These are phyloP conservation scores for Naganishia friedmannii DNA, from an alignment of 768 basidiomycete genomes.

Conservation along the genomic window DNA sequence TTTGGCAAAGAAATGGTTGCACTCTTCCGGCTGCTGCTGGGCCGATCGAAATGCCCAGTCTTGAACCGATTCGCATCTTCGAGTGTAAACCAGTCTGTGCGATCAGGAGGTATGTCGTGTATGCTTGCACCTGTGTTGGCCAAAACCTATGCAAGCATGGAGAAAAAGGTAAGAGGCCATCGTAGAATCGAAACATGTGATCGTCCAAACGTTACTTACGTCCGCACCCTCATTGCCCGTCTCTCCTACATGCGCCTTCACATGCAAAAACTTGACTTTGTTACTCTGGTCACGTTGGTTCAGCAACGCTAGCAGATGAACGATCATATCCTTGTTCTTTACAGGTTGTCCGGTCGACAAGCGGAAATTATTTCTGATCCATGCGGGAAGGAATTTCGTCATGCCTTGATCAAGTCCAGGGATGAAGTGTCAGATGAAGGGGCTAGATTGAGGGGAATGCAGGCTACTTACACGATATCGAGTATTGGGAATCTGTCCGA, in stretches of 20 bases:
- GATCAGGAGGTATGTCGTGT: constrained; percentile 33
- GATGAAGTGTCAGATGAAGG: constrained; percentile 26
- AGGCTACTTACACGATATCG: constrained; percentile 64
- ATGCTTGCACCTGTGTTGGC: constrained; percentile 44
- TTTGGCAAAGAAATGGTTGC: not conserved
- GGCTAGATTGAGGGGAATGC: not conserved
- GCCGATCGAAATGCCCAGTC: not conserved
- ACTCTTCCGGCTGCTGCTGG: too few relatives aligned
- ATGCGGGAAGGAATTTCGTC: constrained; percentile 65
- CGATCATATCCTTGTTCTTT: constrained; percentile 70
- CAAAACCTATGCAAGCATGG: constrained; percentile 34
- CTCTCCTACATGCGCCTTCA: constrained; percentile 73
- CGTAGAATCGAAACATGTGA: not conserved
- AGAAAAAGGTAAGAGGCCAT: not conserved
- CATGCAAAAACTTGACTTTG: constrained; percentile 63
- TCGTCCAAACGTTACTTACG: constrained; percentile 35
- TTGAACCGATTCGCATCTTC: constrained; percentile 33
- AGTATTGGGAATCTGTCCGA: constrained; percentile 81
- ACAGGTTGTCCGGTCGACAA: constrained; percentile 55
- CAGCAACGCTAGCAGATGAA: constrained; percentile 66
- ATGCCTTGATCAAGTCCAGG: constrained; percentile 58
- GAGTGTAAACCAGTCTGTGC: constrained; percentile 43
- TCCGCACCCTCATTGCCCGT: constrained; percentile 88
- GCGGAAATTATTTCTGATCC: constrained; percentile 56
- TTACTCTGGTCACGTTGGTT: constrained; percentile 56